Conservation (phyloP, 345 rosid species). For the Populus nigra region DNA sequence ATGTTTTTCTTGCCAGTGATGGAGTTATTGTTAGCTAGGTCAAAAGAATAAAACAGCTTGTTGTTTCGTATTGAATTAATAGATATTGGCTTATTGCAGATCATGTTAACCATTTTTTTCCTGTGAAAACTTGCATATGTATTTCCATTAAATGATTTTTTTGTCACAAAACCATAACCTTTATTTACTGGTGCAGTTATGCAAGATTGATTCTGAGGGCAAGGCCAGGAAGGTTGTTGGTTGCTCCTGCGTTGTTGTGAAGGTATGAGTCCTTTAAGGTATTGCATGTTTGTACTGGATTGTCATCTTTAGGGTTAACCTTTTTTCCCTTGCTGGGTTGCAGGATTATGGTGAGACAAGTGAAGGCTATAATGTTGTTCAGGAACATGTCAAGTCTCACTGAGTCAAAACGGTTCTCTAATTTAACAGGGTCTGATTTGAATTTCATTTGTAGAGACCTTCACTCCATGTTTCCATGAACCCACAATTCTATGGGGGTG, state of each 20-base stretch:
- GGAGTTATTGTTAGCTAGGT: neutral
- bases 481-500: neutral
- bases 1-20: neutral
- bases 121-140: neutral
- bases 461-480: neutral
- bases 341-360: constrained; percentile 25
- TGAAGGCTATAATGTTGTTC: constrained; percentile 24
- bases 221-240: constrained; percentile 87
- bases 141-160: neutral
- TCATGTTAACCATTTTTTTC: neutral
- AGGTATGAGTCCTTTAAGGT: constrained; percentile 38
- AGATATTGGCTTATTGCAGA: neutral
- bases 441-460: constrained; percentile 5
- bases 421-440: neutral
- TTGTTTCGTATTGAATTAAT: too few species aligned
- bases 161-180: neutral
- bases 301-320: neutral
- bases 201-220: constrained; percentile 85
- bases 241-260: constrained; percentile 78
- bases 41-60: too few species aligned
- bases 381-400: constrained; percentile 20
- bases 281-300: neutral
- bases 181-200: constrained; percentile 42
- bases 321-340: neutral
- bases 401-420: neutral